Evolutionary conservation across 495 filamentous ascomycete genomes (phyloP).

Genomic region (Neurospora sp.): DNA sequence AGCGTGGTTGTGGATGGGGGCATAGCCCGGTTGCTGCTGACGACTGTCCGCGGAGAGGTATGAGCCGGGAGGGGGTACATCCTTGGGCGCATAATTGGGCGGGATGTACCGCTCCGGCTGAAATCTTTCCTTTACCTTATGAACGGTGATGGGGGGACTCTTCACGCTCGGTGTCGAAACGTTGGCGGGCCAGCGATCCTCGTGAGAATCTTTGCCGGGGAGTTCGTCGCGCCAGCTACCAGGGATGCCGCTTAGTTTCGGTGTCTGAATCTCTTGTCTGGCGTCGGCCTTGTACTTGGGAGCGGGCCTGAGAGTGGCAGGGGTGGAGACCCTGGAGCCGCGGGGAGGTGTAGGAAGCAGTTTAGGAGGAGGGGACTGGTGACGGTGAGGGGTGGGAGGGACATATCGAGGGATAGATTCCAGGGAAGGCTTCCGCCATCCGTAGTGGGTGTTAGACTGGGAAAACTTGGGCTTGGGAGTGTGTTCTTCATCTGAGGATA

Average conservation of each 20-base stretch:
- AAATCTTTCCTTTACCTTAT: not conserved
- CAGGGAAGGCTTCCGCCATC: fast-evolving
- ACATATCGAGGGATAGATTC: not conserved
- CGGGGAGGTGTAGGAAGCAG: not conserved
- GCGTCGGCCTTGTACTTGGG: not conserved
- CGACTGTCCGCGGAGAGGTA: not conserved
- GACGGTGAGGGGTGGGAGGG: not conserved
- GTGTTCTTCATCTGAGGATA: not conserved
- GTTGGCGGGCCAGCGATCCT: not conserved
- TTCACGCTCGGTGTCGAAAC: not conserved
- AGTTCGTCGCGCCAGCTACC: not conserved
- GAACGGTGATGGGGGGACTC: fast-evolving
- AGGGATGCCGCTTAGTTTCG: not conserved
- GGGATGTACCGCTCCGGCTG: not conserved
- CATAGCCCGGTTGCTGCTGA: not conserved
- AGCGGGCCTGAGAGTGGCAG: not conserved
- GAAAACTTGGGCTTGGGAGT: not conserved
- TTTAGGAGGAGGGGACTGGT: not conserved
- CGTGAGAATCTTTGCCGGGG: not conserved
- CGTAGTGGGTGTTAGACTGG: fast-evolving
- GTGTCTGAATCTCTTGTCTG: not conserved
- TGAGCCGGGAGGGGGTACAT: not conserved
- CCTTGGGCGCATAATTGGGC: not conserved
- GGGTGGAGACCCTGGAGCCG: not conserved
- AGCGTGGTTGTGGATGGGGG: not conserved